Conservation (phyloP, 2,329 filamentous ascomycete genomes). For the Scedosporium minutisporum region DNA sequence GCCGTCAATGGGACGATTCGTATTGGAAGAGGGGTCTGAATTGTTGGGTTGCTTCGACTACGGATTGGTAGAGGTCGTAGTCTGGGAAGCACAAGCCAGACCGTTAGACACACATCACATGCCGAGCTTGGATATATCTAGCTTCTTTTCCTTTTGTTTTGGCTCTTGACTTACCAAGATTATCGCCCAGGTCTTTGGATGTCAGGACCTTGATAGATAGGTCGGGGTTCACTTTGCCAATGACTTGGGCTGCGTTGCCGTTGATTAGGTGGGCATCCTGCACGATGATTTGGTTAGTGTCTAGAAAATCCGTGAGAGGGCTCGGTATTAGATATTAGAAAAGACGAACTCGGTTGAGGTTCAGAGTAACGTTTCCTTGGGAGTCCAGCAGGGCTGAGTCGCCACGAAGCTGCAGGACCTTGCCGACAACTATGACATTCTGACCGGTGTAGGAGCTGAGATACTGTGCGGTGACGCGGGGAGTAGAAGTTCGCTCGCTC, state of each 20-base stretch:
- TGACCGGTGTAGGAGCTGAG: conserved; percentile 65
- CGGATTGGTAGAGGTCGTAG: conserved; percentile 62
- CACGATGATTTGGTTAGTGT: neutral
- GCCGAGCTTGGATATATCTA: too few species aligned
- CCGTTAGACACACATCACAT: too few species aligned
- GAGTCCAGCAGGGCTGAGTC: conserved; percentile 74
- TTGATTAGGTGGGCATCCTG: conserved; percentile 63
- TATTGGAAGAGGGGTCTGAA: conserved; percentile 71
- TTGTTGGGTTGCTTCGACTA: conserved; percentile 79
- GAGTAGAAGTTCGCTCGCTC: conserved; percentile 58
- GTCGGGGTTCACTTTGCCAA: conserved; percentile 71
- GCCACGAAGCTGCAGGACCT: conserved; percentile 72
- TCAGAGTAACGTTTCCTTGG: conserved; percentile 63
- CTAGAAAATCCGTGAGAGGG: neutral
- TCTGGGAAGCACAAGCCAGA: conserved; percentile 40
- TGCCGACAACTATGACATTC: conserved; percentile 78
- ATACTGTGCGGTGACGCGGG: conserved; percentile 73
- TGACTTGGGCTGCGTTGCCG: conserved; percentile 64
- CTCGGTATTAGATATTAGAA: neutral
- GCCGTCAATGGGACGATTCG: conserved; percentile 30
- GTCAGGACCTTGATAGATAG: conserved; percentile 61
- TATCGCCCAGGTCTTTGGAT: conserved; percentile 57
- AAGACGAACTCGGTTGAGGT: conserved; percentile 55
- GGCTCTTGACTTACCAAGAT: conserved; percentile 49
- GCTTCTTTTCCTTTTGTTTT: too few species aligned